phyloP scores from a whole-genome alignment of 768 basidiomycete genomes.

The Kwoniella sp. region DNA sequence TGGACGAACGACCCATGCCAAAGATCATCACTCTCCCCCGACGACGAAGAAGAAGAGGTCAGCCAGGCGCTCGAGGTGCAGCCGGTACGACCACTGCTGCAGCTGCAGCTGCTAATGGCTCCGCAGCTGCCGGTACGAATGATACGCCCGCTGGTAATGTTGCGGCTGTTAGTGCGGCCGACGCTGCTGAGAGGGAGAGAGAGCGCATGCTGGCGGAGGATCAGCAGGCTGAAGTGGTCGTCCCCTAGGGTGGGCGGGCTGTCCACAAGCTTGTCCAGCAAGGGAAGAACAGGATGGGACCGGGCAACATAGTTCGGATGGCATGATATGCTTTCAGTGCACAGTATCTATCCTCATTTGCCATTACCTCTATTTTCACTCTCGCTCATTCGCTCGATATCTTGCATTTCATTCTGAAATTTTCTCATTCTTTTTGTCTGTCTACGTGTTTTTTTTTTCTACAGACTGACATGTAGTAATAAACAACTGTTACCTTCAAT shows the following conservation, averaged over 20 bases:
- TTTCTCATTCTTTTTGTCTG: no score
- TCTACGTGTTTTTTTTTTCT: no score
- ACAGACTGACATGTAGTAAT: no score
- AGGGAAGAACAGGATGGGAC: no score
- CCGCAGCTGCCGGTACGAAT: neutral
- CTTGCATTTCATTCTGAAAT: no score
- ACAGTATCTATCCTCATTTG: no score
- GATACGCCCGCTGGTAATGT: slow-evolving; percentile 14
- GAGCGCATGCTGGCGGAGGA: slow-evolving; percentile 27
- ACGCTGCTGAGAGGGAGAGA: slow-evolving; percentile 22
- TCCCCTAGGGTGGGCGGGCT: slow-evolving; percentile 5
- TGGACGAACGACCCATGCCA: slow-evolving; percentile 91
- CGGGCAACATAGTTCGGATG: no score
- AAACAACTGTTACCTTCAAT: no score
- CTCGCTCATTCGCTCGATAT: no score
- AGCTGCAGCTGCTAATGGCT: slow-evolving; percentile 12
- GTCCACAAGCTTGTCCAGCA: no score
- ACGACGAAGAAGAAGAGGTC: slow-evolving; percentile 41
- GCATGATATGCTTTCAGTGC: no score
- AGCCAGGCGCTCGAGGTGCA: slow-evolving; percentile 26
- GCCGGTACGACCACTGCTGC: slow-evolving; percentile 14
- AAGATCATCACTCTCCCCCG: slow-evolving; percentile 62
- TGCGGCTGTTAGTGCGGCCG: slow-evolving; percentile 14
- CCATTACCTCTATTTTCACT: no score
- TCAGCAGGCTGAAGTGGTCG: slow-evolving; percentile 15